Percentiles rank a stretch among this genome's conserved stretches.
phyloP scores from a whole-genome alignment of 495 filamentous ascomycete genomes.

The Xylaria venustula region DNA sequence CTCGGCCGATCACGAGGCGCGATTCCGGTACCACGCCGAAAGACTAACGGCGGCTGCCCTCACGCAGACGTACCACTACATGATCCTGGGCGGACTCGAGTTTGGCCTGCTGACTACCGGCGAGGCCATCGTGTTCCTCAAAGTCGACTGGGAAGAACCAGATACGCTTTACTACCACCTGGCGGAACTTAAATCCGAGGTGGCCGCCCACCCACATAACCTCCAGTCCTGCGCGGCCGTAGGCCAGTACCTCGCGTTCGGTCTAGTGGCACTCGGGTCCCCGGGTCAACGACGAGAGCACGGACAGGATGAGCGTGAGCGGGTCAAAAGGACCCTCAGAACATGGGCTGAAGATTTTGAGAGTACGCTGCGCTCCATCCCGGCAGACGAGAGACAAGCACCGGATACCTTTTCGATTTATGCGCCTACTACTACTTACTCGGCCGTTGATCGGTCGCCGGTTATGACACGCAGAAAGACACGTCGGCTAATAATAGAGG shows the following conservation, averaged over 20 bases:
- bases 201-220: neutral
- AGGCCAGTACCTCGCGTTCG: conserved; percentile 41
- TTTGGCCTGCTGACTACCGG: conserved; percentile 35
- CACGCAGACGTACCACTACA: conserved; percentile 28
- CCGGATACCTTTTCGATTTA: neutral
- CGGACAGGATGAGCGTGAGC: conserved; percentile 11
- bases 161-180: conserved; percentile 38
- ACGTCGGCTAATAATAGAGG: neutral
- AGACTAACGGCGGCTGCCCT: neutral
- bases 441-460: conserved; percentile 2
- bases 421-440: conserved; percentile 14
- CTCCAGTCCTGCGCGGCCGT: conserved; percentile 35
- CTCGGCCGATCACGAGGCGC: neutral
- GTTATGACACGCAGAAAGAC: neutral
- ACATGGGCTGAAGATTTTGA: conserved; percentile 8
- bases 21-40: neutral
- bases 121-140: conserved; percentile 31
- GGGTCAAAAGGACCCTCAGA: neutral
- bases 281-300: conserved; percentile 1
- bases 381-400: neutral
- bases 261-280: conserved; percentile 24
- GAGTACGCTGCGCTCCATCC: conserved; percentile 3
- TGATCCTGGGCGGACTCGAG: conserved; percentile 32
- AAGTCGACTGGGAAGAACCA: conserved; percentile 33
- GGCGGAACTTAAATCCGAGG: conserved; percentile 26